Base-by-base conservation (phyloP, 805 yeast genomes). In the Cyberlindnera subsufficiens region DNA sequence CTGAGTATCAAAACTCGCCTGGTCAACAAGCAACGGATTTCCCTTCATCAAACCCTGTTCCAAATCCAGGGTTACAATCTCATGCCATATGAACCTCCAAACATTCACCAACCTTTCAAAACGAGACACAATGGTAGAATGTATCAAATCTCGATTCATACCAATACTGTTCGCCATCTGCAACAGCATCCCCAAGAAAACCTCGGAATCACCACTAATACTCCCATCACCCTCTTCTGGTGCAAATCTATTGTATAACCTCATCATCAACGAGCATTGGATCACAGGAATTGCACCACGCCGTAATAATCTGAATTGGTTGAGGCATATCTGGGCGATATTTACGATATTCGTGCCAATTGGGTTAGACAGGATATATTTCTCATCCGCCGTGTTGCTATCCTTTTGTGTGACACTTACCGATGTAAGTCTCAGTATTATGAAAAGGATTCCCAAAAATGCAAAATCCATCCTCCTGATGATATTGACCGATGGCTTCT, bases 161-260 rank as follows among this genome's bases (percentile, higher is more conserved):
- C 86, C 86, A 40, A 78, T 64, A 0, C 80, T 68, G 32, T 68
- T 65, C 0, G 75, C 82, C 77, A 78, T 75, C 48, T 77, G 81
- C 3, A 76, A 52, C 19, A 77, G 49, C 58, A 75, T 60, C 3
- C 78, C 77, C 3, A 70, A 63, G 43, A 69, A 74, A 3, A 74
- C 70, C 41, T 68, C 73, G 3, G 74, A 60, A 44, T 72, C 77
- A 20, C 77, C 78, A 38, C 74, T 77, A 44, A 72, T 78, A 8
- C 65, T 64, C 1, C 77, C 75, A 55, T 77, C 81, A 27, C 82
- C 82, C 49, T 75, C 78, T 53, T 76, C 81, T 0, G 81, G 81
- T 0, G 79, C 74, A 40, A 56, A 61, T 33, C 61, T 65, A 48
- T 66, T 75, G 57, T 78, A 79, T 35, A 69, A 61, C 49, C 77